Evolutionary conservation across 2,329 filamentous ascomycete species (phyloP), one percentile per base, ranked within the genome.

Genomic region (Didymella lethalis): DNA sequence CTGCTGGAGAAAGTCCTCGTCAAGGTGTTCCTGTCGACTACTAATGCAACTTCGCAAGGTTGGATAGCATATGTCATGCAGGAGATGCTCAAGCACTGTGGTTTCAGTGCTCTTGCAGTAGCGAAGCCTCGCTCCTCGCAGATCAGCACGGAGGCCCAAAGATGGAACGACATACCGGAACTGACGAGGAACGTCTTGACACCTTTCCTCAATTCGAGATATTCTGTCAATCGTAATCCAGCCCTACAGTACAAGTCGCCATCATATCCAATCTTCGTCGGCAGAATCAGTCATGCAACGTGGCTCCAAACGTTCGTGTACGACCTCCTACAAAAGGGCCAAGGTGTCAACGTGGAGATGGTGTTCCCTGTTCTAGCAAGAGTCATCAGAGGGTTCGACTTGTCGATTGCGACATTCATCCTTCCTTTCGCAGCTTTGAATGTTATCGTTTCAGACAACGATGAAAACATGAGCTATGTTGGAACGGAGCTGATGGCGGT

Each of bases 1-100:
- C 83, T 97, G 46, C 83, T 99, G 16, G 90, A 97, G 69, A 86
- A 96, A 71, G 90, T 97, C 7, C 81, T 99, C 11, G 92, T 98
- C 26, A 93, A 93, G 61, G 90, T 93, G 0, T 99, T 99, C 72
- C 82, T 96, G 43, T 96, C 94, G 1, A 90, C 92, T 1, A 95
- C 90, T 0, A 96, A 97, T 73, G 90, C 93, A 2, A 89, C 88
- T 64, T 85, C 93, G 6, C 95, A 98, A 75, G 93, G 93, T 0
- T 97, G 96, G 72, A 83, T 99, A 18, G 94, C 94, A 1, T 99
- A 91, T 77, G 91, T 90, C 2, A 97, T 99, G 88, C 95, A 99
- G 76, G 90, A 96, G 69, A 84, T 98, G 40, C 84, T 98, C 3
- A 88, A 89, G 44, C 87, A 89, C 65, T 92, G 90, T 70, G 88